Base-by-base conservation (phyloP, 108 stramenopile species). In the Epithemia pelagica region DNA sequence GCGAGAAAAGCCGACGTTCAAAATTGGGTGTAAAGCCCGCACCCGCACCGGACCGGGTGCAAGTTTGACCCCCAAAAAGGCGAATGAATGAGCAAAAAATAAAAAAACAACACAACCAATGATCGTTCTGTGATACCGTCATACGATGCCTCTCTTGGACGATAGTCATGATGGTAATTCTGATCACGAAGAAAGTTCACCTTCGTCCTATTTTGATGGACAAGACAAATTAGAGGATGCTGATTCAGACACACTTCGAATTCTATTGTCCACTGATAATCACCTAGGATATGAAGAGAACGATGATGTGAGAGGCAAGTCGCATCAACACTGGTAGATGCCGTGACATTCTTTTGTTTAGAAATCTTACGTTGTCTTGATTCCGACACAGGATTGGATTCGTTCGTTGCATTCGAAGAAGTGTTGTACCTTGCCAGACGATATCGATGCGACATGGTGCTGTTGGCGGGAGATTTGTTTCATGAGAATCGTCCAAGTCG, bases 401-500 rank as follows among this genome's bases (percentile, higher is more conserved):
- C 89, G 62, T 97, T 96, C 68, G 96, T 95, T 1, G 96, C 96
- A 28, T 82, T 99, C 57, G 98, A 97, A 71, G 96, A 97, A 81
- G 88, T 98, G 7, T 71, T 97, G 24, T 81, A 64, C 15, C 61
- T 89, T 23, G 92, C 93, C 18, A 89, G 87, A 52, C 68, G 58
- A 61, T 74, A 67, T 37, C 30, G 78, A 27, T 85, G 78, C 51
- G 99, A 99, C 71, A 79, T 97, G 70, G 96, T 96, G 0, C 65
- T 99, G 26, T 67, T 96, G 21, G 88, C 86, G 0, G 99, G 99
- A 0, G 97, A 99, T 74, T 72, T 99, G 1, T 99, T 98, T 72
- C 99, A 99, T 70, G 95, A 98, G 2, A 97, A 98, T 68, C 95
- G 96, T 71, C 99, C 99, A 7, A 85, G 78, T 23, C 82, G 97